Base-by-base conservation (phyloP, 2,329 filamentous ascomycete genomes). In the Epichloe sp. region DNA sequence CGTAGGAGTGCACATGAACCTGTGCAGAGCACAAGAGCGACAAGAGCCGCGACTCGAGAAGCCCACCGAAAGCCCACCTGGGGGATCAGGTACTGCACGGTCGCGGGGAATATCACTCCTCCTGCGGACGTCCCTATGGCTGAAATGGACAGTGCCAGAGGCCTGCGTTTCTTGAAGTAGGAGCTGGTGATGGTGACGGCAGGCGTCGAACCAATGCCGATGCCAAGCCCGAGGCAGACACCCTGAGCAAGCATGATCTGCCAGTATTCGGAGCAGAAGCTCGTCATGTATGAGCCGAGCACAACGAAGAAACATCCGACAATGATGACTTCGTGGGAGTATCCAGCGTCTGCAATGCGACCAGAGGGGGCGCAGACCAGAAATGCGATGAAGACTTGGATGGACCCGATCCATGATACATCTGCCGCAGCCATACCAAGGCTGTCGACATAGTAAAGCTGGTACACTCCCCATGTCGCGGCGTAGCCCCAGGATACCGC, bases 41-140 rank as follows among this genome's bases (percentile, higher is more conserved):
- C 73, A 58, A 88, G 84, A 0, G 75, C 84, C 1, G 86, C 70
- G 10, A 80, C 74, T 7, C 85, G 70, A 3, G 82, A 79, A 0
- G 80, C 74, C 80, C 82, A 84, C 0, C 70, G 67, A 56, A 85
- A 85, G 1, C 81, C 81, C 34, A 84, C 69, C 15, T 66, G 61
- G 0, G 77, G 76, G 6, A 80, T 69, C 17, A 85, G 65, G 47
- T 76, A 72, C 57, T 80, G 72, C 58, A 85, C 76, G 15, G 72
- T 69, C 11, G 76, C 69, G 0, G 79, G 77, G 55, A 79, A 82
- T 10, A 79, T 63, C 11, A 81, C 63, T 34, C 77, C 75, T 4
- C 78, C 77, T 7, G 79, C 67, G 4, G 74, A 76, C 35, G 74
- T 78, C 2, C 82, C 82, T 5, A 73, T 75, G 2, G 80, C 78